Conservation (phyloP, 106 monocot species). For the Phalaenopsis aphrodite region DNA sequence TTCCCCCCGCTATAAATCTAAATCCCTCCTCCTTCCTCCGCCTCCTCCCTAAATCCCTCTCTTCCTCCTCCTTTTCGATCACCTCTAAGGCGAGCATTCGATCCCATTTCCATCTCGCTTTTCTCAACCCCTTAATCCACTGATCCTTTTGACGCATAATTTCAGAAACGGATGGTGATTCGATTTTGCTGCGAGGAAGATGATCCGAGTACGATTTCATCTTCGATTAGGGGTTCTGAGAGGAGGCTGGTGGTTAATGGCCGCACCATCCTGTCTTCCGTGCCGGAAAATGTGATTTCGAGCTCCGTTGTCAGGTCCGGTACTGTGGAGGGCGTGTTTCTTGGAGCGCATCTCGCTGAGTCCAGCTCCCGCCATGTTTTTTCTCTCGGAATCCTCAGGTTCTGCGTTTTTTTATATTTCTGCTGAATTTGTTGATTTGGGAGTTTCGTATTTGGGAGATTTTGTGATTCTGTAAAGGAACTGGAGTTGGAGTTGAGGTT, state of each 20-base stretch:
- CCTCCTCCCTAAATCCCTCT: not conserved
- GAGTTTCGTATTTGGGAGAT: not conserved
- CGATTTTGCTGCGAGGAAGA: not conserved
- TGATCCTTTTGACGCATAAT: not conserved
- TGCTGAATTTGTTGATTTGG: not conserved
- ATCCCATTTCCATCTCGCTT: not conserved
- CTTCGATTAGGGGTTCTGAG: constrained; percentile 35
- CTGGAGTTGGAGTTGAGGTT: not conserved
- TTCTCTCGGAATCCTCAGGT: constrained; percentile 68
- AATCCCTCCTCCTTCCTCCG: not conserved
- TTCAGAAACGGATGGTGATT: not conserved
- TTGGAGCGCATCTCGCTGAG: constrained; percentile 40
- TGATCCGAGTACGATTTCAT: constrained; percentile 51
- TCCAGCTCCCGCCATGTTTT: constrained; percentile 54
- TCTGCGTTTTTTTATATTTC: not conserved
- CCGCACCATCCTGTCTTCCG: constrained; percentile 48
- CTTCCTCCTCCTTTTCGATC: not conserved
- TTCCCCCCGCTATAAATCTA: not conserved
- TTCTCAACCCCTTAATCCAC: not conserved
- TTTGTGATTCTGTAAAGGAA: not conserved
- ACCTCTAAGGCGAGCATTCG: not conserved
- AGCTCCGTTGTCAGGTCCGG: constrained; percentile 35
- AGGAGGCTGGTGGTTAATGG: constrained; percentile 39
- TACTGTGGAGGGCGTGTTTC: constrained; percentile 58
- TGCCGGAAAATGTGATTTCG: constrained; percentile 38